These are phyloP conservation scores for Ascochyta clinopodiicola DNA, from an alignment of 2,329 filamentous ascomycete species.

Conservation along the genomic window DNA sequence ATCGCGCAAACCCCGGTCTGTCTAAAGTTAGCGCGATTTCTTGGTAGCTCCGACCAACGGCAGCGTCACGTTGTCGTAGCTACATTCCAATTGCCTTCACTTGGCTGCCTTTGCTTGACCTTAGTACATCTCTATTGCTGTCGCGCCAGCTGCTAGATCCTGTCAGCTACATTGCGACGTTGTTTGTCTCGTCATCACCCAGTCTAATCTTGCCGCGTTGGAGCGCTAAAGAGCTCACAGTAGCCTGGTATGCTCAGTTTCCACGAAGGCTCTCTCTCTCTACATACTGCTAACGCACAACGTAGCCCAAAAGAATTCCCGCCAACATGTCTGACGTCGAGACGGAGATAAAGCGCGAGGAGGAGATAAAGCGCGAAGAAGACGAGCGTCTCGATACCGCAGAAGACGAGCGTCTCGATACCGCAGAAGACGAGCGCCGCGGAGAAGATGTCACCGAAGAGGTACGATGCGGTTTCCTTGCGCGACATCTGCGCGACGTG, in stretches of 20 bases:
- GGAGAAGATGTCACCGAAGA: conserved; percentile 44
- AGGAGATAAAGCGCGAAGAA: conserved; percentile 41
- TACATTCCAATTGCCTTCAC: conserved; percentile 6
- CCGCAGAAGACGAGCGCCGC: conserved; percentile 35
- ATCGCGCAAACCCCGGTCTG: conserved; percentile 10
- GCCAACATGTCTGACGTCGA: conserved; percentile 41
- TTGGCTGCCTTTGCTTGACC: conserved; percentile 2
- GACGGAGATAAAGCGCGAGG: conserved; percentile 37
- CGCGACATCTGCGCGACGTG: neutral
- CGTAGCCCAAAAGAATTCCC: neutral
- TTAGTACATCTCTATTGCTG: neutral
- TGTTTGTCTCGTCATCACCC: neutral
- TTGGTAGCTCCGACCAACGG: conserved; percentile 16
- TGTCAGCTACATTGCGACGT: neutral
- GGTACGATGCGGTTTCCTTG: conserved; percentile 30
- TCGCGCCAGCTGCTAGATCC: conserved; percentile 1
- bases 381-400: conserved; percentile 44
- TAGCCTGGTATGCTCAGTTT: conserved; percentile 10
- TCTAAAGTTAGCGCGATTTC: conserved; percentile 12
- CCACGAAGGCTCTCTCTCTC: neutral
- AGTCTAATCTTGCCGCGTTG: neutral
- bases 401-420: conserved; percentile 43
- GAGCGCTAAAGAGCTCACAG: neutral
- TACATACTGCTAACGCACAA: conserved; percentile 11
- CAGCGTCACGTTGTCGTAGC: conserved; percentile 8